A percentile compares a stretch with the other conserved stretches of the same genome.
Evolutionary conservation across 352 stramenopile species (phyloP).

Genomic region (Globisporangium takayamanum): DNA sequence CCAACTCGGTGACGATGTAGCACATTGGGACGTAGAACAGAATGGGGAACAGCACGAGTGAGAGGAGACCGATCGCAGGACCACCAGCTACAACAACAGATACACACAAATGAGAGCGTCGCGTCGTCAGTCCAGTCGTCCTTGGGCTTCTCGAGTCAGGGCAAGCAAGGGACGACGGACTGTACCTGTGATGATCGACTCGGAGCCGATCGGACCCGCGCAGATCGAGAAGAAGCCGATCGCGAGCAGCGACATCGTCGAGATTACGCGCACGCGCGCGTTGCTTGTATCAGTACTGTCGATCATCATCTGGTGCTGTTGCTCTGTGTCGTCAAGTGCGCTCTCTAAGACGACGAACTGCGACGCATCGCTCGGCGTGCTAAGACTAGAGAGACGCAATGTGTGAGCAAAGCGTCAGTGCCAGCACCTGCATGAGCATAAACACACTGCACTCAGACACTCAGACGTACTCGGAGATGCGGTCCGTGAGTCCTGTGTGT

Average conservation of each 20-base stretch:
- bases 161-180: too few relatives aligned
- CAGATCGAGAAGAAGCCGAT: conserved; percentile 51
- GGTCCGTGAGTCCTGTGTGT: conserved; percentile 10
- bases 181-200: conserved; percentile 31
- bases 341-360: conserved; percentile 17
- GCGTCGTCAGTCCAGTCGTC: too few relatives aligned
- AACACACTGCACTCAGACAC: background rate
- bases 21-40: conserved; percentile 46
- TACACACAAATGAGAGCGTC: too few relatives aligned
- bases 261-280: conserved; percentile 21
- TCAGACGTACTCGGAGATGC: conserved; percentile 15
- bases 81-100: conserved; percentile 21
- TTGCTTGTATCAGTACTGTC: conserved; percentile 2
- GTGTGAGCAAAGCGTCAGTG: background rate
- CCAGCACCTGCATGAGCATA: background rate
- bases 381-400: conserved; percentile 2
- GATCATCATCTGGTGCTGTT: background rate
- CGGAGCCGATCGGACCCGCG: conserved; percentile 35
- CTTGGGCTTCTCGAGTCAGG: background rate
- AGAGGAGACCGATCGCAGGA: conserved; percentile 26
- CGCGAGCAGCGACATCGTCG: conserved; percentile 32
- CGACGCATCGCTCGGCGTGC: conserved; percentile 10
- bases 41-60: conserved; percentile 31
- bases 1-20: conserved; percentile 42
- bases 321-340: conserved; percentile 8